phyloP scores from a whole-genome alignment of 2,329 filamentous ascomycete genomes.

The Phaeomoniella chlamydospora region DNA sequence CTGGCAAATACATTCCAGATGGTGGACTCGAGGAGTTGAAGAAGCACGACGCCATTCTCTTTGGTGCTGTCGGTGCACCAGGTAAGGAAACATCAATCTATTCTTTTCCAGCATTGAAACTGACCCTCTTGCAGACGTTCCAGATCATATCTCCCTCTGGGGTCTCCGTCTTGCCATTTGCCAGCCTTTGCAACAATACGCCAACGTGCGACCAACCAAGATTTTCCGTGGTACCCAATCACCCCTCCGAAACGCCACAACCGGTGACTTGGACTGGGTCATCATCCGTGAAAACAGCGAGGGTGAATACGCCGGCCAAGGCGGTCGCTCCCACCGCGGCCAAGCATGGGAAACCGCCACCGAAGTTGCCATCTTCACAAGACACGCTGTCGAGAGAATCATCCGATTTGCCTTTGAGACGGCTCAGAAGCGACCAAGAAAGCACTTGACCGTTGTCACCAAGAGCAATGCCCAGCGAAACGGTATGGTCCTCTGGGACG shows the following conservation, averaged over 20 bases:
- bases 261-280: constrained; percentile 52
- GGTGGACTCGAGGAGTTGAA: constrained; percentile 42
- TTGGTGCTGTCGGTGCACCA: constrained; percentile 53
- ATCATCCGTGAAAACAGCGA: constrained; percentile 54
- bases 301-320: constrained; percentile 52
- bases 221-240: constrained; percentile 46
- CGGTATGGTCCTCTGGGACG: constrained; percentile 56
- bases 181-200: constrained; percentile 52
- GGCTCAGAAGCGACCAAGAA: constrained; percentile 40
- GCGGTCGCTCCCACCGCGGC: constrained; percentile 44
- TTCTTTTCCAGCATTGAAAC: too few species aligned
- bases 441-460: constrained; percentile 47
- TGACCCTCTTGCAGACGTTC: too few species aligned
- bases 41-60: constrained; percentile 51
- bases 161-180: constrained; percentile 52
- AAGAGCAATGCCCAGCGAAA: constrained; percentile 54
- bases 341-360: constrained; percentile 47
- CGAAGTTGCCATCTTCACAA: constrained; percentile 50
- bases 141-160: constrained; percentile 56
- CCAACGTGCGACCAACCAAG: constrained; percentile 51
- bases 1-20: constrained; percentile 49
- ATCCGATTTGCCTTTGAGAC: constrained; percentile 51
- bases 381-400: constrained; percentile 42
- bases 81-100: too few species aligned
- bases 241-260: constrained; percentile 30